phyloP scores from a whole-genome alignment of 345 rosid species.

The Laguncularia racemosa region DNA sequence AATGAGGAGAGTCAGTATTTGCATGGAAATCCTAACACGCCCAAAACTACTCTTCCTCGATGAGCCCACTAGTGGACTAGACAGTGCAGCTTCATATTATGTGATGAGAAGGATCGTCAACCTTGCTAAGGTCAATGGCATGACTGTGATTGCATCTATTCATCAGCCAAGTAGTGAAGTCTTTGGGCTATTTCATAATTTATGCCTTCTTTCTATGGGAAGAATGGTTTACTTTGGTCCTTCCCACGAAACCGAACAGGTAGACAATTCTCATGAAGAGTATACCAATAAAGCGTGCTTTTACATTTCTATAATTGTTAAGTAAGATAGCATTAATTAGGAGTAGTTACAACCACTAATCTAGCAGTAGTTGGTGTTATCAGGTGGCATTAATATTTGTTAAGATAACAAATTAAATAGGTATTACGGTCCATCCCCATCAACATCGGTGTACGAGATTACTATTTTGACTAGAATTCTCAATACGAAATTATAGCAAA shows the following conservation, averaged over 20 bases:
- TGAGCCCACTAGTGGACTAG: constrained; percentile 37
- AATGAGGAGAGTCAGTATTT: constrained; percentile 38
- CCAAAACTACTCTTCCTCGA: constrained; percentile 37
- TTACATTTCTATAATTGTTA: no score
- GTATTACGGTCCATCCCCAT: no score
- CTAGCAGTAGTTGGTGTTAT: no score
- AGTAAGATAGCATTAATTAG: no score
- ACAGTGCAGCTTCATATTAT: constrained; percentile 37
- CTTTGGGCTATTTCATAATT: constrained; percentile 24
- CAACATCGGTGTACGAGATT: no score
- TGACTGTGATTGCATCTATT: constrained; percentile 28
- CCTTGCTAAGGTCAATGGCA: constrained; percentile 19
- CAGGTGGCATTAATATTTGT: no score
- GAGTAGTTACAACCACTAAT: no score
- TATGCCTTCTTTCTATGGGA: constrained; percentile 32
- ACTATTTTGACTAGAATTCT: no score
- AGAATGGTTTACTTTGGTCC: constrained; percentile 31
- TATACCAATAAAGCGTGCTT: no score
- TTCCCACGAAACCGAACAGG: constrained; percentile 19
- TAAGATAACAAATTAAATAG: no score
- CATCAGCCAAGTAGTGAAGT: constrained; percentile 37
- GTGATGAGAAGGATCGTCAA: constrained; percentile 25
- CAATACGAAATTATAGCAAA: no score
- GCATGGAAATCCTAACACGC: constrained; percentile 33
- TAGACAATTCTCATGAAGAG: no score